Conservation (phyloP, 192 early-diverging fungal genomes). For the Backusella circina region DNA sequence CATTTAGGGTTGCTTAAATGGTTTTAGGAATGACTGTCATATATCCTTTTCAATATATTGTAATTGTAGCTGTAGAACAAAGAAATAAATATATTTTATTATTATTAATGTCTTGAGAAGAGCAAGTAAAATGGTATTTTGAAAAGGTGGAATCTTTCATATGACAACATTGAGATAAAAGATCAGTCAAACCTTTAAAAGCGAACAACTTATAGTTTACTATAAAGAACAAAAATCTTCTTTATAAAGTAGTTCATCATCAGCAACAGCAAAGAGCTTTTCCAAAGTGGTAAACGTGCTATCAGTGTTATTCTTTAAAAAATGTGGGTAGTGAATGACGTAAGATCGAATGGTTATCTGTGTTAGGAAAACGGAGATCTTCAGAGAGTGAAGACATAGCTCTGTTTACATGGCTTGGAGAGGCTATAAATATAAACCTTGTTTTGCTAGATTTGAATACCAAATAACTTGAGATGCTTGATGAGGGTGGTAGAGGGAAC, state of each 20-base stretch:
- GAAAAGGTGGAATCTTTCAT: too few relatives aligned
- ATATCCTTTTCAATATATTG: neutral
- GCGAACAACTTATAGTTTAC: too few relatives aligned
- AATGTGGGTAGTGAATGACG: neutral
- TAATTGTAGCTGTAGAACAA: neutral
- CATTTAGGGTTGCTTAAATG: neutral
- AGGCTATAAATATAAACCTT: neutral
- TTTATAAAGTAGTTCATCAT: neutral
- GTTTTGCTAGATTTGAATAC: neutral
- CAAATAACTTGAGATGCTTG: neutral
- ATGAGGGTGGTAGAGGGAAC: neutral
- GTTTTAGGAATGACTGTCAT: neutral
- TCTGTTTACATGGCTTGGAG: neutral
- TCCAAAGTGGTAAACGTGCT: neutral
- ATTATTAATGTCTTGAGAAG: neutral
- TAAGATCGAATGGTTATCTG: neutral
- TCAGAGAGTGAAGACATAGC: neutral
- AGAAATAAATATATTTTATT: neutral
- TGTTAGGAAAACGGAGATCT: neutral
- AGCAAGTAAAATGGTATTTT: too few relatives aligned
- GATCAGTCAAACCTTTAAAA: too few relatives aligned
- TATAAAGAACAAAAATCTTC: too few relatives aligned
- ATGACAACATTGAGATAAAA: too few relatives aligned
- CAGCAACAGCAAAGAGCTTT: neutral
- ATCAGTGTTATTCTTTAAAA: neutral